A percentile compares a stretch with the other conserved stretches of the same genome.
phyloP scores from a whole-genome alignment of 2,329 filamentous ascomycete genomes.

The Amylocarpus encephaloides region DNA sequence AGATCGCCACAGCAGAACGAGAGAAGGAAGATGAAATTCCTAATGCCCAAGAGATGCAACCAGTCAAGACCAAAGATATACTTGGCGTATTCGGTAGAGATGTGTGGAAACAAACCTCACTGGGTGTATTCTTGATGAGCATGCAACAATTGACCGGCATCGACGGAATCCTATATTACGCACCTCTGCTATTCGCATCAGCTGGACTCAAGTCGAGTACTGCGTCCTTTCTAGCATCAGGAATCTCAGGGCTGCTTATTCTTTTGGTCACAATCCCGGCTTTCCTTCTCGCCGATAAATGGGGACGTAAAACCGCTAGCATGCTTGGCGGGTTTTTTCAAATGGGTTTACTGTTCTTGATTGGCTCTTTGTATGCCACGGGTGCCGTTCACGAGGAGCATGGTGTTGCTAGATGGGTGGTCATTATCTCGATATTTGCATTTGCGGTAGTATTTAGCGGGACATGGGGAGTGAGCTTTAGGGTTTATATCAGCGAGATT shows the following conservation, averaged over 20 bases:
- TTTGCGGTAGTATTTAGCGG: slow-evolving; percentile 40
- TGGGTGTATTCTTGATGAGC: slow-evolving; percentile 51
- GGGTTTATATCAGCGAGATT: slow-evolving; percentile 51
- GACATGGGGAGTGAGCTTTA: slow-evolving; percentile 48
- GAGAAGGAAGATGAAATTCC: slow-evolving; percentile 21
- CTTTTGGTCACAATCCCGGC: slow-evolving; percentile 49
- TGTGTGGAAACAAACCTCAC: slow-evolving; percentile 41
- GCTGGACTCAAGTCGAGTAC: slow-evolving; percentile 47
- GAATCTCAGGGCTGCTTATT: slow-evolving; percentile 51
- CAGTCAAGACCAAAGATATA: slow-evolving; percentile 16
- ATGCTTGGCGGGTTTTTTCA: slow-evolving; percentile 47
- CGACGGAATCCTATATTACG: slow-evolving; percentile 57
- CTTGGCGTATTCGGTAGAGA: slow-evolving; percentile 33
- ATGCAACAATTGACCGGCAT: slow-evolving; percentile 58
- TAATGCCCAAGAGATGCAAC: background rate
- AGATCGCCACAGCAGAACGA: slow-evolving; percentile 20
- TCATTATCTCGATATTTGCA: slow-evolving; percentile 43
- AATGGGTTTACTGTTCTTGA: slow-evolving; percentile 44
- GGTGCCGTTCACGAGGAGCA: slow-evolving; percentile 34
- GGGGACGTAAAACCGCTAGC: slow-evolving; percentile 43
- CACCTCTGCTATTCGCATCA: slow-evolving; percentile 51
- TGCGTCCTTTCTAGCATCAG: slow-evolving; percentile 52
- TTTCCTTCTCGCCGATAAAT: slow-evolving; percentile 45
- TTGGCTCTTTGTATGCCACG: slow-evolving; percentile 46
- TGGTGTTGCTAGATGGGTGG: slow-evolving; percentile 41